phyloP scores from a whole-genome alignment of 352 stramenopile genomes.

The Salisapilia sapeloensis region DNA sequence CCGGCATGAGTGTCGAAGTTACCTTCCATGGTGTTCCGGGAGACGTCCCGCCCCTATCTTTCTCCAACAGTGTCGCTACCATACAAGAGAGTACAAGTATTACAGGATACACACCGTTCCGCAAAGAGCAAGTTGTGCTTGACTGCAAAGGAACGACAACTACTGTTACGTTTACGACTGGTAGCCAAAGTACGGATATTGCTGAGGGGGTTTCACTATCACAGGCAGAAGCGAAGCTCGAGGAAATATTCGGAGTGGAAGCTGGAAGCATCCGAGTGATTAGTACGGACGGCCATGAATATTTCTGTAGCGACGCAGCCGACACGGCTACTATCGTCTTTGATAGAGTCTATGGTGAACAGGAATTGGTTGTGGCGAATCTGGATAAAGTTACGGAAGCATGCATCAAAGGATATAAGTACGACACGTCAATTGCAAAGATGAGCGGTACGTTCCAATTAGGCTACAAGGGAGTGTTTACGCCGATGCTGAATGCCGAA shows the following conservation, averaged over 20 bases:
- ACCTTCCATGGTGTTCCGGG: constrained; percentile 41
- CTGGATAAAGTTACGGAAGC: constrained; percentile 9
- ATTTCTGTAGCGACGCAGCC: constrained; percentile 18
- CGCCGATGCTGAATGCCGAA: constrained; percentile 41
- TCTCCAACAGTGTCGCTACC: constrained; percentile 4
- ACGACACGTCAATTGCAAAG: constrained; percentile 12
- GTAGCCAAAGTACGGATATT: background rate
- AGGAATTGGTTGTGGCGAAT: constrained; percentile 8
- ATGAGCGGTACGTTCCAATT: constrained; percentile 77
- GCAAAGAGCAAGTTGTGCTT: constrained; percentile 50
- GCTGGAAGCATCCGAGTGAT: constrained; percentile 38
- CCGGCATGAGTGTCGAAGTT: constrained; percentile 13
- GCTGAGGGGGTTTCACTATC: constrained; percentile 11
- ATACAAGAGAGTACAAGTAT: too few species aligned
- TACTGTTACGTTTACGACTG: constrained; percentile 14
- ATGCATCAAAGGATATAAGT: constrained; percentile 45
- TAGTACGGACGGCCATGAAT: constrained; percentile 12
- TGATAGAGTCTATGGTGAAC: constrained; percentile 36
- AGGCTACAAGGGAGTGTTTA: constrained; percentile 40
- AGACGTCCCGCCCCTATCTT: constrained; percentile 21
- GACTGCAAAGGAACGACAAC: constrained; percentile 16
- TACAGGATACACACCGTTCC: too few species aligned
- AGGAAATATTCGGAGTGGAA: constrained; percentile 27
- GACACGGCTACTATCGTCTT: constrained; percentile 30
- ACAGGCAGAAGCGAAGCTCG: constrained; percentile 17